Evolutionary conservation across 208 protist species (phyloP).

Genomic region (Leptomonas seymouri): DNA sequence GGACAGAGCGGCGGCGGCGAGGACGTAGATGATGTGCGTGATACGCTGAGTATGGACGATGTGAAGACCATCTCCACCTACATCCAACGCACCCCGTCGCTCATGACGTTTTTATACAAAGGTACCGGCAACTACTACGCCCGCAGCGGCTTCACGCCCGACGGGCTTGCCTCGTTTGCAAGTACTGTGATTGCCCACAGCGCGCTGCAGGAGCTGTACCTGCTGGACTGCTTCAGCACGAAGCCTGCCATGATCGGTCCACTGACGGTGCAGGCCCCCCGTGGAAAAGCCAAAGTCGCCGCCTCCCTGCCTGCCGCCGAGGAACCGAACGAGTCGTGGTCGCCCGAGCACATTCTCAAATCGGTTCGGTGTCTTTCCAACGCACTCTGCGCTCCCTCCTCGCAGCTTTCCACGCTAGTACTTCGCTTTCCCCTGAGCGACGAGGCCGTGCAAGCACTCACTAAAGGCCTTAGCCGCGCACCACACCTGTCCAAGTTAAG

Average conservation of each 20-base stretch:
- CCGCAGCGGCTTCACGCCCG: slow-evolving; percentile 41
- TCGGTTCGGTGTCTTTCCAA: slow-evolving; percentile 40
- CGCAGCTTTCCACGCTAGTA: slow-evolving; percentile 44
- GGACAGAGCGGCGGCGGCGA: slow-evolving; percentile 34
- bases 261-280: slow-evolving; percentile 20
- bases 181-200: slow-evolving; percentile 31
- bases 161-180: slow-evolving; percentile 36
- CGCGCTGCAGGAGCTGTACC: slow-evolving; percentile 37
- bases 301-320: not conserved
- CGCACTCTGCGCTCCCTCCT: slow-evolving; percentile 32
- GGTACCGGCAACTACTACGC: slow-evolving; percentile 54
- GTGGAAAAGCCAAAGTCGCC: slow-evolving; percentile 5
- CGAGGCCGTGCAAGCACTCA: slow-evolving; percentile 41
- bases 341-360: slow-evolving; percentile 22
- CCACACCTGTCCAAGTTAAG: slow-evolving; percentile 43
- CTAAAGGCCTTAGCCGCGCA: slow-evolving; percentile 45
- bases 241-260: slow-evolving; percentile 26
- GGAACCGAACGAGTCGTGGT: slow-evolving; percentile 20
- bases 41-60: slow-evolving; percentile 30
- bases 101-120: slow-evolving; percentile 49
- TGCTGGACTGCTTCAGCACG: slow-evolving; percentile 61
- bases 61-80: slow-evolving; percentile 31
- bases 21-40: slow-evolving; percentile 41
- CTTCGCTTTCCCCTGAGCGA: slow-evolving; percentile 66
- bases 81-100: slow-evolving; percentile 26